These are phyloP conservation scores for Hura crepitans DNA, from an alignment of 441 rosid species.

Conservation along the genomic window DNA sequence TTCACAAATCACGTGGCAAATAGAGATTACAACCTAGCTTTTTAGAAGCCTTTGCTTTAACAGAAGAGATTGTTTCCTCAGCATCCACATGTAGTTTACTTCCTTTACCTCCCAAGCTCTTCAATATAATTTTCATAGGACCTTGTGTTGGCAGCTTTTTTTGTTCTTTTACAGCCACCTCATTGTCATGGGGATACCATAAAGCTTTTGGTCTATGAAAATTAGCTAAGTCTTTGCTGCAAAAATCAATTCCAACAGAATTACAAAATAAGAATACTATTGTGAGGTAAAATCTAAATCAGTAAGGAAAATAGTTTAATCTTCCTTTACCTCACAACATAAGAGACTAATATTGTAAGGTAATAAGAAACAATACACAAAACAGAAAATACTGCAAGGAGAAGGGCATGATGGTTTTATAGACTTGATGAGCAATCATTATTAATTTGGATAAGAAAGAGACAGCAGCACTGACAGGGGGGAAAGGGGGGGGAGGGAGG, in stretches of 20 bases:
- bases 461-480: neutral
- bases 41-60: constrained; percentile 84
- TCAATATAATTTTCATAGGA: constrained; percentile 79
- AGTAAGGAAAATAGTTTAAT: neutral
- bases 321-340: too few relatives aligned
- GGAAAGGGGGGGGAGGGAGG: too few relatives aligned
- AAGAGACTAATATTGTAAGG: too few relatives aligned
- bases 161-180: constrained; percentile 87
- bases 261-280: neutral
- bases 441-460: neutral
- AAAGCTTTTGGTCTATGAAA: constrained; percentile 95
- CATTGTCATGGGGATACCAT: constrained; percentile 98
- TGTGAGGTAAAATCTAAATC: constrained; percentile 3
- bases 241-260: constrained; percentile 22
- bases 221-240: constrained; percentile 90
- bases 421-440: too few relatives aligned
- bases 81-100: constrained; percentile 84
- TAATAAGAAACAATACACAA: neutral
- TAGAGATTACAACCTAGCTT: constrained; percentile 74
- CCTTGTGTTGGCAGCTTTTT: constrained; percentile 78
- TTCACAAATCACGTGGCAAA: constrained; percentile 13
- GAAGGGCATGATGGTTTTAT: too few relatives aligned
- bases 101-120: constrained; percentile 99
- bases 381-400: neutral
- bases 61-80: constrained; percentile 76